phyloP scores from a whole-genome alignment of 169 alveolate genomes.

The Eimeria brunetti region DNA sequence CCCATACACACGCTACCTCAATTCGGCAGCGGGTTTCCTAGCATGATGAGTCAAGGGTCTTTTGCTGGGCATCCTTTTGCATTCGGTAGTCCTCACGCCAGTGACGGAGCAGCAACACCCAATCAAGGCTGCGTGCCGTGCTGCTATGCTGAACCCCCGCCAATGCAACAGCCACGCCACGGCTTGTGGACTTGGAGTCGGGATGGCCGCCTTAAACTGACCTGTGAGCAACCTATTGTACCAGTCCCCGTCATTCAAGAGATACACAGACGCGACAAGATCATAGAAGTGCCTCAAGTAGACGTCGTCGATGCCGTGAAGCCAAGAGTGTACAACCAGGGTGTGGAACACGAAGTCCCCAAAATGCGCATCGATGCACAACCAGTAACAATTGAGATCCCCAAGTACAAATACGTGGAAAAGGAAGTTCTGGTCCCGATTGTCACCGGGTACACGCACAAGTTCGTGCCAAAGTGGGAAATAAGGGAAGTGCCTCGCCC shows the following conservation, averaged over 20 bases:
- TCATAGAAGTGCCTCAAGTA: conserved; percentile 90
- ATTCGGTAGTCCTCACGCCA: conserved; percentile 27
- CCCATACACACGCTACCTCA: conserved; percentile 73
- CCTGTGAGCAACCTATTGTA: conserved; percentile 88
- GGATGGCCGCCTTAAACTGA: conserved; percentile 85
- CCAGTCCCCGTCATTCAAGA: conserved; percentile 92
- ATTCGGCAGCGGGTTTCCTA: conserved; percentile 64
- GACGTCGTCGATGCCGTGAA: conserved; percentile 89
- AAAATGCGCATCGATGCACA: conserved; percentile 87
- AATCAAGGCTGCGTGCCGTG: conserved; percentile 58
- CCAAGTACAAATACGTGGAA: conserved; percentile 89
- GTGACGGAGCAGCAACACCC: conserved; percentile 72
- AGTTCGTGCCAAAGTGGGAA: conserved; percentile 92
- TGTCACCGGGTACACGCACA: conserved; percentile 91
- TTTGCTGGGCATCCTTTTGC: conserved; percentile 37
- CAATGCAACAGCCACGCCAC: conserved; percentile 54
- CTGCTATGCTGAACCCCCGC: conserved; percentile 71
- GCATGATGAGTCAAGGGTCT: conserved; percentile 56
- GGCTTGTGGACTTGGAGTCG: conserved; percentile 87
- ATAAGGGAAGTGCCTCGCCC: conserved; percentile 92
- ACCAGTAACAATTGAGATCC: conserved; percentile 86
- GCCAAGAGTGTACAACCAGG: conserved; percentile 91
- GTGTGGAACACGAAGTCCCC: conserved; percentile 90
- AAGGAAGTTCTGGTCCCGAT: conserved; percentile 89
- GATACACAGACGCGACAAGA: conserved; percentile 90